Conservation (phyloP, 495 filamentous ascomycete species). For the Penicillium cinerascens region DNA sequence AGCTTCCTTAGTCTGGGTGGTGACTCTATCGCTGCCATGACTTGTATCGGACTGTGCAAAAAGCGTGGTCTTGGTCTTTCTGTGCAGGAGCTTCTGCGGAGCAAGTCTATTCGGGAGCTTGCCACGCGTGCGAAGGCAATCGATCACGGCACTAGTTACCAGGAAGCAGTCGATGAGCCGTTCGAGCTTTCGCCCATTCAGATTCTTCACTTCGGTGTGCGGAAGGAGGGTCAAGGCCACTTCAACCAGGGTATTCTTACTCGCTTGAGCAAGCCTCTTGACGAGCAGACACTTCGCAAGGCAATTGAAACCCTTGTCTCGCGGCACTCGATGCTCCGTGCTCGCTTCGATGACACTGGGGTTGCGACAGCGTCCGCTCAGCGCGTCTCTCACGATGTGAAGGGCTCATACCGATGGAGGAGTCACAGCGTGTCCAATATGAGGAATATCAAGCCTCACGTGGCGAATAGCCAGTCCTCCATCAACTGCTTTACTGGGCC, state of each 20-base stretch:
- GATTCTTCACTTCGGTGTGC: constrained; percentile 60
- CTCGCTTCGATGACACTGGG: constrained; percentile 49
- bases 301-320: constrained; percentile 57
- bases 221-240: constrained; percentile 55
- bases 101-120: constrained; percentile 44
- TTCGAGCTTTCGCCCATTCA: constrained; percentile 73
- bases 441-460: constrained; percentile 26
- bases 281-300: constrained; percentile 43
- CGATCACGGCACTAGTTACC: constrained; percentile 27
- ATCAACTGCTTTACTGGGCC: constrained; percentile 46
- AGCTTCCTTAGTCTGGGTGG: constrained; percentile 64
- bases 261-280: constrained; percentile 48
- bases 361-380: constrained; percentile 30
- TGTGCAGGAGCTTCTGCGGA: constrained; percentile 50
- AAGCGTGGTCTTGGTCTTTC: constrained; percentile 51
- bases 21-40: constrained; percentile 70
- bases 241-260: constrained; percentile 71
- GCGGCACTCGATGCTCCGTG: constrained; percentile 71
- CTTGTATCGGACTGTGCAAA: constrained; percentile 52
- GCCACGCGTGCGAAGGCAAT: constrained; percentile 33
- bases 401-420: constrained; percentile 36
- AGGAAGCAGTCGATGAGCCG: constrained; percentile 41
- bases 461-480: constrained; percentile 39
- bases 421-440: constrained; percentile 19
- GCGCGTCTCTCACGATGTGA: constrained; percentile 34